Conservation (phyloP, 2,329 filamentous ascomycete species). For the Didymosphaeria variabile region DNA sequence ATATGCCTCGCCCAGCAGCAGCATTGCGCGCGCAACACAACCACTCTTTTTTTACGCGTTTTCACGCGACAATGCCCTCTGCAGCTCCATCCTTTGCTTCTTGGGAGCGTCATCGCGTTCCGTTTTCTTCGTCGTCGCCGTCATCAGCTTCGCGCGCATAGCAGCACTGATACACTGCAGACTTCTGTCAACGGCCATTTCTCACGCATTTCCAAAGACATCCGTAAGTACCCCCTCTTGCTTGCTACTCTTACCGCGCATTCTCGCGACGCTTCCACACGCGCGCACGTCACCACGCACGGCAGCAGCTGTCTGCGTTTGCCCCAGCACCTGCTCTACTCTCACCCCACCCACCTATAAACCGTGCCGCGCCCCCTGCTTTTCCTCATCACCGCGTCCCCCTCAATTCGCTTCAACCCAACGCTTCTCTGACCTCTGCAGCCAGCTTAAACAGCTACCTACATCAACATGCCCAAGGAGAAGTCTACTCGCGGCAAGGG, state of each 20-base stretch:
- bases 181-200: conserved; percentile 35
- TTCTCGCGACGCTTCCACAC: conserved; percentile 33
- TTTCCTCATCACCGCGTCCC: conserved; percentile 9
- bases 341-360: conserved; percentile 9
- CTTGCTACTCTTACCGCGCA: conserved; percentile 35
- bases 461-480: conserved; percentile 72
- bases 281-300: conserved; percentile 31
- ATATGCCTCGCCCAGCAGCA: conserved; percentile 27
- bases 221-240: conserved; percentile 42
- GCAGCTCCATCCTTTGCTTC: conserved; percentile 41
- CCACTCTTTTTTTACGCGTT: conserved; percentile 44
- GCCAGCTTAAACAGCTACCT: conserved; percentile 17
- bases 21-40: conserved; percentile 34
- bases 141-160: conserved; percentile 32
- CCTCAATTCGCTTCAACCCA: conserved; percentile 11
- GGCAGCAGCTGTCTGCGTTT: conserved; percentile 19
- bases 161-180: conserved; percentile 42
- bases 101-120: conserved; percentile 40
- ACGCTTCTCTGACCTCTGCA: conserved; percentile 18
- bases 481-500: conserved; percentile 69
- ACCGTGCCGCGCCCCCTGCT: conserved; percentile 4
- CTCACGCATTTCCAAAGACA: conserved; percentile 25
- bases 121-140: conserved; percentile 38
- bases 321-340: conserved; percentile 5
- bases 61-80: conserved; percentile 37